Conservation (phyloP, 352 stramenopile genomes). For the Phytophthora tentaculata region DNA sequence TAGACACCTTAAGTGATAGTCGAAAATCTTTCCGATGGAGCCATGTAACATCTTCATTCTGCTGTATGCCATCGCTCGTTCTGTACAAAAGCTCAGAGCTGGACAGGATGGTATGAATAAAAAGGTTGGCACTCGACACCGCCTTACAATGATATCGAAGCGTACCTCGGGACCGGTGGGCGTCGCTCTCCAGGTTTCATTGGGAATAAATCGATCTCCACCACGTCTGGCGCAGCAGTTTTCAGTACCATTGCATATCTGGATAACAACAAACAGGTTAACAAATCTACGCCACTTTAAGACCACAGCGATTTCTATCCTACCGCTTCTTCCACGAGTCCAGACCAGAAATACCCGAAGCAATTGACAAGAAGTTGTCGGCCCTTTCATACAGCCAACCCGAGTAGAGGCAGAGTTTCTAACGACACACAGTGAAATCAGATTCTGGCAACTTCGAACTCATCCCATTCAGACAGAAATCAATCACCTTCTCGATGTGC, state of each 20-base stretch:
- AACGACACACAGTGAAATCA: slow-evolving; percentile 12
- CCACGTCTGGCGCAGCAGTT: slow-evolving; percentile 53
- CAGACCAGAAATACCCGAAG: slow-evolving; percentile 70
- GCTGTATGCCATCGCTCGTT: slow-evolving; percentile 60
- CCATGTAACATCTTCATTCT: slow-evolving; percentile 64
- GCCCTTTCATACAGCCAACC: slow-evolving; percentile 84
- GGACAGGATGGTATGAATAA: slow-evolving; percentile 4
- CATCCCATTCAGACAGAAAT: neutral
- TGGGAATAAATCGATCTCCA: slow-evolving; percentile 85
- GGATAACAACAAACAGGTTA: neutral
- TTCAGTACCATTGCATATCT: slow-evolving; percentile 83
- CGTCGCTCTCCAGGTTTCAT: slow-evolving; percentile 81
- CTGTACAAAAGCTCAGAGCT: slow-evolving; percentile 72
- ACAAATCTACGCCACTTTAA: neutral
- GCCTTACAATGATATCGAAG: neutral
- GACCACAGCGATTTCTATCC: neutral
- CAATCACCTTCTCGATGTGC: slow-evolving; percentile 78
- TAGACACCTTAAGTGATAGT: slow-evolving; percentile 64
- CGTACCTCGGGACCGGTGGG: slow-evolving; percentile 63
- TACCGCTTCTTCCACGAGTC: slow-evolving; percentile 88
- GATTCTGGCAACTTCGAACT: neutral
- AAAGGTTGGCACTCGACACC: neutral
- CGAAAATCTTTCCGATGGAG: slow-evolving; percentile 75
- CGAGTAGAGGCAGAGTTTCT: slow-evolving; percentile 86
- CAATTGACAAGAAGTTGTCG: slow-evolving; percentile 83